Evolutionary conservation across 148 eudicot genomes (phyloP), one percentile per base, ranked within the genome.

Genomic region (Nepenthes gracilis): DNA sequence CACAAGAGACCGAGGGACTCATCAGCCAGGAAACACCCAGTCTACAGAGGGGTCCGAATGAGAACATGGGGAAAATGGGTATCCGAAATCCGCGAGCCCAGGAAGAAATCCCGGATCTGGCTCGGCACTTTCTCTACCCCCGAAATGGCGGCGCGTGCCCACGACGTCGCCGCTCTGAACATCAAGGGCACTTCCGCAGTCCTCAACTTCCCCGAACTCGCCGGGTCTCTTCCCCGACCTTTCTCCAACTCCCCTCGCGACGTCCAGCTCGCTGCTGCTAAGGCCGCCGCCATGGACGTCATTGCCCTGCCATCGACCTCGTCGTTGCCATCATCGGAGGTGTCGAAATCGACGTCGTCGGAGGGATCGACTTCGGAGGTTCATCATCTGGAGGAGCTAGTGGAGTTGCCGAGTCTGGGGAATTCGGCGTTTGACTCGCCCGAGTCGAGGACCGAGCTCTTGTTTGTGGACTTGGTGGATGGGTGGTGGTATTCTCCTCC

Each of bases 11-110:
- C 6, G 45, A 40, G 45, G 8, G 45, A 40, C 6, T 8, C 4
- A 8, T 40, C 45, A 40, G 8, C 45, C 6, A 40, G 45, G 4
- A 40, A 1, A 8, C 45, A 40, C 4, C 45, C 45, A 2, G 67
- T 64, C 0, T 74, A 74, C 61, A 74, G 73, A 64, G 77, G 78
- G 9, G 78, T 74, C 35, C 50, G 78, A 63, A 70, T 61, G 74
- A 63, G 78, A 64, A 61, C 78, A 9, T 74, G 78, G 78, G 78
- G 78, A 12, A 74, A 70, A 66, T 74, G 74, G 74, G 74, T 70
- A 12, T 74, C 78, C 60, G 78, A 74, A 43, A 74, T 74, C 67
- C 74, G 78, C 0, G 74, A 74, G 37, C 78, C 78, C 57, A 65
- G 47, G 48, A 74, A 74, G 62, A 74, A 74, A 59, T 70, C 74